A percentile compares a stretch with the other conserved stretches of the same genome.
Conservation (phyloP, 352 stramenopile genomes). For the Pythium myriotylum region DNA sequence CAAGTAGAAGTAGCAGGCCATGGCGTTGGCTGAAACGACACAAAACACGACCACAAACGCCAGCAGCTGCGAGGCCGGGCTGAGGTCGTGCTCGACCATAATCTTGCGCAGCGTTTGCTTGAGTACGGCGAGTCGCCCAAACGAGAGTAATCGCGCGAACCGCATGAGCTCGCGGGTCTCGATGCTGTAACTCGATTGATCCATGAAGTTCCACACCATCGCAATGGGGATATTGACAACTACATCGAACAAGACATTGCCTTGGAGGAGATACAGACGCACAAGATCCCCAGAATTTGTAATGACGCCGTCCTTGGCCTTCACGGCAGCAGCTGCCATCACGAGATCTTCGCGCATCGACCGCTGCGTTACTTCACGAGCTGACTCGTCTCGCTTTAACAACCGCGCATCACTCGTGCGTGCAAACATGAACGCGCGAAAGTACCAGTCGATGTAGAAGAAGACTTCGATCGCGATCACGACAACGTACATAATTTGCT, state of each 20-base stretch:
- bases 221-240: constrained; percentile 39
- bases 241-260: constrained; percentile 36
- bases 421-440: constrained; percentile 50
- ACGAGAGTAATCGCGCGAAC: constrained; percentile 41
- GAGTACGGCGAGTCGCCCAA: constrained; percentile 49
- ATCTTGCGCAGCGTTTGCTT: constrained; percentile 40
- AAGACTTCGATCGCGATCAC: constrained; percentile 51
- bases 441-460: constrained; percentile 61
- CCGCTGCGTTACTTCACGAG: constrained; percentile 11
- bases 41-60: constrained; percentile 54
- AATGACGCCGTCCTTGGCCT: constrained; percentile 15
- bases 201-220: constrained; percentile 57
- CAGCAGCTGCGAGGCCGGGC: constrained; percentile 41
- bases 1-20: constrained; percentile 67
- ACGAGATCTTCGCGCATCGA: constrained; percentile 17
- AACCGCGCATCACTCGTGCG: constrained; percentile 6
- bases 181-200: constrained; percentile 40
- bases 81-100: constrained; percentile 47
- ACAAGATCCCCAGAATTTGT: constrained; percentile 22
- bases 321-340: constrained; percentile 6
- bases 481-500: constrained; percentile 37
- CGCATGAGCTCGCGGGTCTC: constrained; percentile 35
- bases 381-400: constrained; percentile 3
- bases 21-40: constrained; percentile 37
- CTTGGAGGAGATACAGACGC: constrained; percentile 36